Base-by-base conservation (phyloP, 1,284 basidiomycete species). In the Fomes fomentarius region DNA sequence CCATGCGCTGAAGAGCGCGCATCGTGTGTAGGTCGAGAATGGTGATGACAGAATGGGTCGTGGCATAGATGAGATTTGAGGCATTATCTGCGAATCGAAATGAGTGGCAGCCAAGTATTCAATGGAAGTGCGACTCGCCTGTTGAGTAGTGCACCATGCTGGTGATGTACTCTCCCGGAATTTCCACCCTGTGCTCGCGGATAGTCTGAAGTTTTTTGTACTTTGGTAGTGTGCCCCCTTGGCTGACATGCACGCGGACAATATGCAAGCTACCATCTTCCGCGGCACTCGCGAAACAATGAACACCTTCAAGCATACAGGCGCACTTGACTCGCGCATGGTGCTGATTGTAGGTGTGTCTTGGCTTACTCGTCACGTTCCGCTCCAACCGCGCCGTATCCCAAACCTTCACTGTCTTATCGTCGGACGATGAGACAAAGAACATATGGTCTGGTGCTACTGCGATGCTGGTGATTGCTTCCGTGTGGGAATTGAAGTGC, bases 381-480 rank as follows among this genome's bases (percentile, higher is more conserved):
- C 91, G 81, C 64, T 93, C 92, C 33, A 94, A 71, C 9, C 89
- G 79, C 6, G 87, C 84, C 0, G 89, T 84, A 65, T 94, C 92
- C 92, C 91, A 94, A 6, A 93, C 79, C 67, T 92, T 90, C 57
- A 96, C 82, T 0, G 86, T 89, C 60, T 87, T 87, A 66, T 97
- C 94, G 60, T 91, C 86, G 1, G 94, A 96, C 0, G 87, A 83
- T 0, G 95, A 91, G 1, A 94, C 89, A 64, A 99, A 98, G 77
- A 98, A 99, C 60, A 88, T 75, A 60, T 97, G 94, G 68, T 99
- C 97, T 0, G 95, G 94, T 1, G 96, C 90, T 10, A 96, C 91
- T 0, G 89, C 89, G 15, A 99, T 76, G 1, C 86, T 82, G 1
- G 89, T 94, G 56, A 99, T 79, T 1, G 84, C 79, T 15, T 88